Conservation (phyloP, 1,284 basidiomycete species). For the Trametes polyzona region DNA sequence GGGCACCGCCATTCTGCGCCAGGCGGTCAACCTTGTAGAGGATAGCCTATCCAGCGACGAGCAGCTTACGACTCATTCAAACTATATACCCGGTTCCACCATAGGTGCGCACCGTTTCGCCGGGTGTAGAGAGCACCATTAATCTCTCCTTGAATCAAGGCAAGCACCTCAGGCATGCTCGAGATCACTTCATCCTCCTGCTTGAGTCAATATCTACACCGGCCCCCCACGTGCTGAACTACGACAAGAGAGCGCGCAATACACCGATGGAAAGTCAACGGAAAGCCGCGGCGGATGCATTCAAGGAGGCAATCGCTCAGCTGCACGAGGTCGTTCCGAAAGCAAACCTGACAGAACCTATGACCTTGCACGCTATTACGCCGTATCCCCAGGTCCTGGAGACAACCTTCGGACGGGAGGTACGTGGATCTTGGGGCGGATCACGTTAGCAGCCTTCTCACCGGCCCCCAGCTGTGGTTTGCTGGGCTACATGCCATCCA, state of each 20-base stretch:
- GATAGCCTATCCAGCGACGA: conserved; percentile 64
- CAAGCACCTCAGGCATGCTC: conserved; percentile 81
- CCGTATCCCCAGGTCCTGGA: conserved; percentile 74
- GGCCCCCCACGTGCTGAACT: conserved; percentile 63
- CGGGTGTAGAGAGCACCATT: background rate
- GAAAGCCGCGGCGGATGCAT: conserved; percentile 56
- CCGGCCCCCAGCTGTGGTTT: conserved; percentile 77
- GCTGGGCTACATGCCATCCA: conserved; percentile 82
- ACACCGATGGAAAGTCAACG: conserved; percentile 80
- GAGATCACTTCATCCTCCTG: conserved; percentile 77
- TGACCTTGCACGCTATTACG: conserved; percentile 78
- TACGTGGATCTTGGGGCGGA: conserved; percentile 35
- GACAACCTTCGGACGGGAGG: conserved; percentile 83
- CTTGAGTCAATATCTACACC: conserved; percentile 55
- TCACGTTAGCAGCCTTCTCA: background rate
- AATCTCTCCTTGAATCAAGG: conserved; percentile 44
- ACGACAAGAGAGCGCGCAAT: conserved; percentile 75
- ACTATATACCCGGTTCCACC: conserved; percentile 78
- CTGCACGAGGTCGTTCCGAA: conserved; percentile 57
- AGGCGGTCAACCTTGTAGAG: conserved; percentile 73
- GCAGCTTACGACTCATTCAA: conserved; percentile 68
- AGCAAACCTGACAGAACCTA: conserved; percentile 52
- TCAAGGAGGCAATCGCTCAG: conserved; percentile 58
- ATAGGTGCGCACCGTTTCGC: conserved; percentile 56
- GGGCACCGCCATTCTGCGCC: conserved; percentile 63